Conservation (phyloP, 2,329 filamentous ascomycete species). For the Diaporthe citrichinensis region DNA sequence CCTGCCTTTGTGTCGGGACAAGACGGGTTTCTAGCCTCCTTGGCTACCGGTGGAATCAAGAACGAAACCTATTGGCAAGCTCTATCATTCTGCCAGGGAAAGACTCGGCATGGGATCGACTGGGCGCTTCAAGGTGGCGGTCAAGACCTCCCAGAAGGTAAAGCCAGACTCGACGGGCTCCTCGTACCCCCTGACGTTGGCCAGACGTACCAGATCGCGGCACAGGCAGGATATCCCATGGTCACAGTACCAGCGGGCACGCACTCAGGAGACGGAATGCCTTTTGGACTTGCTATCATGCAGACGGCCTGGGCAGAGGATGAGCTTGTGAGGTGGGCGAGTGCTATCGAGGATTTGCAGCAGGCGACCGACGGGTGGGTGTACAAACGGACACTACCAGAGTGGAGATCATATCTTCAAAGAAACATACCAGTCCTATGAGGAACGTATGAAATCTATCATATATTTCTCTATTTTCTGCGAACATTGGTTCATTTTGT, state of each 20-base stretch:
- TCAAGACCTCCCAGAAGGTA: background rate
- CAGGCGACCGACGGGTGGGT: conserved; percentile 53
- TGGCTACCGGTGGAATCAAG: conserved; percentile 71
- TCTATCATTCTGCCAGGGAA: conserved; percentile 71
- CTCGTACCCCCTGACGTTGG: conserved; percentile 79
- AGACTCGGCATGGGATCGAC: conserved; percentile 78
- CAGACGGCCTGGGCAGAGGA: conserved; percentile 74
- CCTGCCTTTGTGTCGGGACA: conserved; percentile 80
- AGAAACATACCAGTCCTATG: conserved; percentile 58
- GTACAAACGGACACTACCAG: conserved; percentile 64
- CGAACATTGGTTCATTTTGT: no score
- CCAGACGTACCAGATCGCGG: conserved; percentile 77
- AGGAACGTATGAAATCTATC: no score
- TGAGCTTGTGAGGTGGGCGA: conserved; percentile 71
- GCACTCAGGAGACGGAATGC: conserved; percentile 68
- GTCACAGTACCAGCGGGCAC: conserved; percentile 77
- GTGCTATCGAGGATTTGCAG: conserved; percentile 74
- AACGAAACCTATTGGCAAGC: conserved; percentile 78
- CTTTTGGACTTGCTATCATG: conserved; percentile 71
- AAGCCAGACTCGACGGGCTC: conserved; percentile 68
- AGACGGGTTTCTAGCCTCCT: conserved; percentile 76
- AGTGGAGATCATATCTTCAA: conserved; percentile 66
- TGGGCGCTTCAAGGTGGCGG: conserved; percentile 69
- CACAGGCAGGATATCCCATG: conserved; percentile 82
- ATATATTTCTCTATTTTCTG: no score